Evolutionary conservation across 23 red algal genomes (phyloP).

Genomic region (Gracilaria vermiculophylla): DNA sequence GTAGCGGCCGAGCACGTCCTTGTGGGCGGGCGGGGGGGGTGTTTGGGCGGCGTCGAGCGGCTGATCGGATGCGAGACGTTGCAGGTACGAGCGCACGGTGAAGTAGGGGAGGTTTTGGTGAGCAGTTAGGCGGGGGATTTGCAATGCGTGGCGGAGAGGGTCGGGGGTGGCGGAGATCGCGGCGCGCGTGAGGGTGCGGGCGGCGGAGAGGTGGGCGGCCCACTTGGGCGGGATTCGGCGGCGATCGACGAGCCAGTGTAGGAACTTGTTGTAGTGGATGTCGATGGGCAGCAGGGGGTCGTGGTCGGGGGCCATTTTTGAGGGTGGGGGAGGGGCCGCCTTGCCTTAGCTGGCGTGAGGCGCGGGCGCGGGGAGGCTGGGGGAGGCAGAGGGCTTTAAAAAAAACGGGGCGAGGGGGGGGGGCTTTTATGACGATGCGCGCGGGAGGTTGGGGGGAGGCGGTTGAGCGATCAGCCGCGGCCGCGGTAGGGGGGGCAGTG

Average conservation of each 20-base stretch:
- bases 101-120: conserved; percentile 16
- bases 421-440: not conserved
- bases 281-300: conserved; percentile 64
- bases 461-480: conserved; percentile 45
- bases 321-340: too few species aligned
- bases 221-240: conserved; percentile 34
- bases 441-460: not conserved
- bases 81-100: not conserved
- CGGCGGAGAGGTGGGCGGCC: conserved; percentile 33
- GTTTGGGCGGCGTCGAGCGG: not conserved
- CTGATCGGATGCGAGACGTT: not conserved
- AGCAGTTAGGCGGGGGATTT: not conserved
- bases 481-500: conserved; percentile 83
- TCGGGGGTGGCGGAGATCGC: conserved; percentile 13
- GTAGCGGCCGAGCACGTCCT: conserved; percentile 47
- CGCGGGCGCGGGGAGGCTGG: too few species aligned
- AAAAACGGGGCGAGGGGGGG: not conserved
- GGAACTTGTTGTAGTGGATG: conserved; percentile 77
- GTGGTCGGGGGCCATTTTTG: not conserved
- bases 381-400: too few species aligned
- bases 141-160: not conserved
- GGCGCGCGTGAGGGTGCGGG: conserved; percentile 39
- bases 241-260: conserved; percentile 70
- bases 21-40: not conserved
- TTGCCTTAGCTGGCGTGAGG: too few species aligned